Percentiles rank a stretch among this genome's conserved stretches.
These are phyloP conservation scores for Whalleya microplaca DNA, from an alignment of 2,329 filamentous ascomycete species.

Conservation along the genomic window DNA sequence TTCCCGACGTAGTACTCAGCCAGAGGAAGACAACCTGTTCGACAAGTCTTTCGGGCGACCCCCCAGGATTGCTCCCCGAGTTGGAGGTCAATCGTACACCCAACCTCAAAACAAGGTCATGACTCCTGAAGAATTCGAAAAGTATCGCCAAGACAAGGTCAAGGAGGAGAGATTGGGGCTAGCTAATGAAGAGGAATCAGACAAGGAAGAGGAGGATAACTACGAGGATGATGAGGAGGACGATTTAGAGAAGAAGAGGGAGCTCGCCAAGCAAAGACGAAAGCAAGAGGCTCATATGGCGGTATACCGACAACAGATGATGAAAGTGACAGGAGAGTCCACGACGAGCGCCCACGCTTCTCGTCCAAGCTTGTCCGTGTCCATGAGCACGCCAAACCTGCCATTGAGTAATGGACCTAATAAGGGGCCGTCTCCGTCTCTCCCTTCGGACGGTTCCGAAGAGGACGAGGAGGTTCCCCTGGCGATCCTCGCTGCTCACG, in stretches of 20 bases:
- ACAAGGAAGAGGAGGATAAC: constrained; percentile 52
- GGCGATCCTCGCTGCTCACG: constrained; percentile 84
- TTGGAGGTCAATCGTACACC: constrained; percentile 37
- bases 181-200: constrained; percentile 44
- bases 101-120: constrained; percentile 74
- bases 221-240: constrained; percentile 73
- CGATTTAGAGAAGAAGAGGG: constrained; percentile 73
- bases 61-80: constrained; percentile 42
- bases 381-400: constrained; percentile 67
- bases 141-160: constrained; percentile 75
- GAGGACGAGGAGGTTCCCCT: constrained; percentile 89
- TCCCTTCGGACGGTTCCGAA: constrained; percentile 61
- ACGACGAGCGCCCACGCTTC: constrained; percentile 49
- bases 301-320: constrained; percentile 93
- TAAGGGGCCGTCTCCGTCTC: constrained; percentile 42
- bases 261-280: constrained; percentile 74
- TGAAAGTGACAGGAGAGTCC: constrained; percentile 86
- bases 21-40: constrained; percentile 60
- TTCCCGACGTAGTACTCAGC: constrained; percentile 37
- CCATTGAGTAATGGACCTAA: constrained; percentile 38
- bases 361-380: constrained; percentile 60
- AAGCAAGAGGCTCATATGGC: constrained; percentile 91
- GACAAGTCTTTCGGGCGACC: constrained; percentile 49
- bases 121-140: constrained; percentile 87
- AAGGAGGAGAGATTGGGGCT: constrained; percentile 54